Percentiles rank a stretch among this genome's conserved stretches.
These are phyloP conservation scores for Eimeria necatrix DNA, from an alignment of 169 alveolate genomes.

Conservation along the genomic window DNA sequence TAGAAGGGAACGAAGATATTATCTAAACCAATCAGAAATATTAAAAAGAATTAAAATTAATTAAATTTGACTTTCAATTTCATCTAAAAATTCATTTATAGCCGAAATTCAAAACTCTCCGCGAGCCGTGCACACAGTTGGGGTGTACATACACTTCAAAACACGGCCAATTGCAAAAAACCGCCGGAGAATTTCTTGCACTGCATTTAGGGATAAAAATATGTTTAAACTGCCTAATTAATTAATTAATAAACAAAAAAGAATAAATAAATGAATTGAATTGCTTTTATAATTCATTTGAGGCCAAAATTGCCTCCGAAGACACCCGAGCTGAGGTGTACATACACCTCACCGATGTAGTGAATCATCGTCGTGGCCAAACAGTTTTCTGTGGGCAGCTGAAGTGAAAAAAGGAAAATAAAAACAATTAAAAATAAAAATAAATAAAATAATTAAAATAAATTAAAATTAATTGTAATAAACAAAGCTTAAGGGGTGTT, in stretches of 20 bases:
- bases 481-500: background rate
- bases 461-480: background rate
- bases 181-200: background rate
- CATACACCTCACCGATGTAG: slow-evolving; percentile 7
- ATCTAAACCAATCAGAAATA: slow-evolving; percentile 38
- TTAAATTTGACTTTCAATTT: no score
- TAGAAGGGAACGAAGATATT: slow-evolving; percentile 64
- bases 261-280: no score
- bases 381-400: slow-evolving; percentile 29
- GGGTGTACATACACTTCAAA: background rate
- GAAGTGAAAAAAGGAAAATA: background rate
- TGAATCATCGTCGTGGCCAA: slow-evolving; percentile 56
- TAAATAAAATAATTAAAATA: background rate
- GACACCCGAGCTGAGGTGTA: background rate
- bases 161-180: background rate
- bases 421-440: background rate
- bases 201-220: background rate
- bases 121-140: no score
- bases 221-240: background rate
- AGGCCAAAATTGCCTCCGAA: background rate
- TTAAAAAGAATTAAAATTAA: background rate
- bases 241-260: background rate
- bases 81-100: no score
- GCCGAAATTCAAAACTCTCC: no score
- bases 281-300: background rate